Evolutionary conservation across 2,329 filamentous ascomycete genomes (phyloP).

Genomic region (Plenodomus biglobosus): DNA sequence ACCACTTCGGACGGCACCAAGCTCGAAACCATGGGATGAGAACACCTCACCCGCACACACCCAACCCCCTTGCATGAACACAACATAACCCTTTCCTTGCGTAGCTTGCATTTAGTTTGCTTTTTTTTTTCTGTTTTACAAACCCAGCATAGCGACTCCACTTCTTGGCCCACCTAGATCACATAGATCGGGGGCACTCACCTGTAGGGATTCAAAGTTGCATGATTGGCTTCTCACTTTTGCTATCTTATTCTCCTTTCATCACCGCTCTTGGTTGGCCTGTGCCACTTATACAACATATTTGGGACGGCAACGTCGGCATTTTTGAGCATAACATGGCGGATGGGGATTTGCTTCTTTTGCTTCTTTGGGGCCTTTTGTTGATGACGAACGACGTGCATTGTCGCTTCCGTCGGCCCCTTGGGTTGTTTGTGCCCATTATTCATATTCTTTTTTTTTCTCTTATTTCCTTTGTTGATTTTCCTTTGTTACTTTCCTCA

Average conservation of each 20-base stretch:
- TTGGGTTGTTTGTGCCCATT: slow-evolving; percentile 1
- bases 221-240: slow-evolving; percentile 19
- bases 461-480: slow-evolving; percentile 12
- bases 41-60: slow-evolving; percentile 2
- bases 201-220: neutral
- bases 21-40: slow-evolving; percentile 20
- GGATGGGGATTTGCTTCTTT: slow-evolving; percentile 23
- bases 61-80: slow-evolving; percentile 6
- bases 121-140: neutral
- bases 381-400: slow-evolving; percentile 15
- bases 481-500: slow-evolving; percentile 22
- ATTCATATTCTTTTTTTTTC: slow-evolving; percentile 16
- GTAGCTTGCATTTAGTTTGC: slow-evolving; percentile 14
- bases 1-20: slow-evolving; percentile 39
- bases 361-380: slow-evolving; percentile 13
- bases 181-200: slow-evolving; percentile 2
- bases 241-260: slow-evolving; percentile 19
- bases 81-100: slow-evolving; percentile 20
- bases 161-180: slow-evolving; percentile 5
- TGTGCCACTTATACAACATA: slow-evolving; percentile 29
- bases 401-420: neutral
- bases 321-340: slow-evolving; percentile 34
- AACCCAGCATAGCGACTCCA: neutral
- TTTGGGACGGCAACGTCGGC: slow-evolving; percentile 40
- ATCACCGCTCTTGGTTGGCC: slow-evolving; percentile 15